A percentile compares a stretch with the other conserved stretches of the same genome.
phyloP scores from a whole-genome alignment of 2,329 filamentous ascomycete species.

The Laburnicola sp. region DNA sequence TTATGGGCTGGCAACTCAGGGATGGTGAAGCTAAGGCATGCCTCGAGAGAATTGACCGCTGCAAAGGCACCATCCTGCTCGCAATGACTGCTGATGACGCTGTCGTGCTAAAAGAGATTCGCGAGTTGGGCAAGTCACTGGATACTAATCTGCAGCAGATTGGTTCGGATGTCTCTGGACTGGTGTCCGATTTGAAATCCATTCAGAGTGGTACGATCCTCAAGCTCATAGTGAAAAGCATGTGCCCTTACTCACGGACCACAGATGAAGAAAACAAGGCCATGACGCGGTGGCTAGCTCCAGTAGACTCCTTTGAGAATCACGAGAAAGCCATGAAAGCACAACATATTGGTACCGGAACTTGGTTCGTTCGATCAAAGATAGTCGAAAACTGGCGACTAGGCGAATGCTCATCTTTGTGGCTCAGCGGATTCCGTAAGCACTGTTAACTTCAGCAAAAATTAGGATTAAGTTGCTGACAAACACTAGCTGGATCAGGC shows the following conservation, averaged over 20 bases:
- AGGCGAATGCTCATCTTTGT: neutral
- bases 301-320: neutral
- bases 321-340: neutral
- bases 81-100: conserved; percentile 2
- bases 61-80: neutral
- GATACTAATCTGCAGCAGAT: neutral
- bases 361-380: conserved; percentile 1
- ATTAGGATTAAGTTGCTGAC: neutral
- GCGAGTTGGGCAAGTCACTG: no score
- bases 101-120: no score
- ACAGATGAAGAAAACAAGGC: neutral
- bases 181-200: no score
- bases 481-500: conserved; percentile 1
- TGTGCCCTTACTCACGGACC: neutral
- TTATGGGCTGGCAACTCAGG: conserved; percentile 6
- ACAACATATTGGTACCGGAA: neutral
- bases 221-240: no score
- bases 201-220: no score
- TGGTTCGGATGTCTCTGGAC: neutral
- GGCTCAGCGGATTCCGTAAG: conserved; percentile 10
- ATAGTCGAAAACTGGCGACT: neutral
- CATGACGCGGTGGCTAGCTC: neutral
- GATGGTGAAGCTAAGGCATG: conserved; percentile 4
- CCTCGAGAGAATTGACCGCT: conserved; percentile 2
- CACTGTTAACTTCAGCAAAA: no score